Evolutionary conservation across 2,329 filamentous ascomycete species (phyloP), one percentile per base, ranked within the genome.

Genomic region (Alternaria sp.): DNA sequence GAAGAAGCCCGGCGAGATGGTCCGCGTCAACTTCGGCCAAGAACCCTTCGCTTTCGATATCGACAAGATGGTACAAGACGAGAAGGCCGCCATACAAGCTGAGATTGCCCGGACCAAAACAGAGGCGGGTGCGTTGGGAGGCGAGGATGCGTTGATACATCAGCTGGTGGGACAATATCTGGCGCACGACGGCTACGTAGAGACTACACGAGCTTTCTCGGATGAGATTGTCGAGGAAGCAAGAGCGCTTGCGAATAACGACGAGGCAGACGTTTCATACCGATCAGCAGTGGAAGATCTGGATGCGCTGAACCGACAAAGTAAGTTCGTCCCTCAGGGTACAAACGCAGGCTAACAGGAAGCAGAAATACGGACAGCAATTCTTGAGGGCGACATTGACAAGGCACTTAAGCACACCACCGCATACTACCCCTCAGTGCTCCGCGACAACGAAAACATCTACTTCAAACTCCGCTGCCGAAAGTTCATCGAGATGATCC

Each of bases 111-210:
- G 61, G 26, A 66, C 69, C 11, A 75, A 66, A 15, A 64, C 64
- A 6, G 43, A 62, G 15, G 61, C 63, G 23, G 67, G 66, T 30
- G 68, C 59, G 3, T 52, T 62, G 9, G 83, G 92, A 66, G 88
- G 87, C 64, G 95, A 97, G 79, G 90, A 89, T 2, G 85, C 91
- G 25, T 85, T 98, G 51, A 89, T 97, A 40, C 93, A 97, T 76
- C 88, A 91, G 70, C 83, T 98, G 60, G 89, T 95, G 17, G 86
- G 93, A 43, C 94, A 97, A 80, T 98, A 97, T 70, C 83, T 99
- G 13, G 92, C 94, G 40, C 95, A 98, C 71, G 96, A 98, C 73
- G 96, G 96, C 62, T 98, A 97, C 70, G 91, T 97, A 8, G 95
- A 97, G 69, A 97, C 95, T 0, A 94, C 94, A 9, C 88, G 90